phyloP scores from a whole-genome alignment of 106 monocot species.

The Dendrobium chrysotoxum region DNA sequence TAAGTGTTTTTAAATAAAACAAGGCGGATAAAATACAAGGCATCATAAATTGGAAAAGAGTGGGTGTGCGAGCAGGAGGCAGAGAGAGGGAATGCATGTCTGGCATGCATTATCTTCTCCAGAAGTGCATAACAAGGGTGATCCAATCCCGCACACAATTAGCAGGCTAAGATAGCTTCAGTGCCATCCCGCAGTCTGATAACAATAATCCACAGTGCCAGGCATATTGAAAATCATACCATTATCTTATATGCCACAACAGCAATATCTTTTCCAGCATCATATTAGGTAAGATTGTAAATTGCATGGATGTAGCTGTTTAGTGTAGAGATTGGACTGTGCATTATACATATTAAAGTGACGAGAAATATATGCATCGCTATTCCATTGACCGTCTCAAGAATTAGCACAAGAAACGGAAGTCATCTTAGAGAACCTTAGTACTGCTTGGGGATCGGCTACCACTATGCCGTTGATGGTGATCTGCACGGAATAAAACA shows the following conservation, averaged over 20 bases:
- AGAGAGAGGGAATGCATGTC: neutral
- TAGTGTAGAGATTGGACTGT: neutral
- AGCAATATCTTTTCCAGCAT: neutral
- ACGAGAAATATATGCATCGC: neutral
- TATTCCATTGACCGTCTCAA: neutral
- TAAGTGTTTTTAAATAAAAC: neutral
- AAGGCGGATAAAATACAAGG: neutral
- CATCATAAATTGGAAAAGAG: neutral
- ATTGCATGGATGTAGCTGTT: neutral
- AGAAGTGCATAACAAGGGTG: neutral
- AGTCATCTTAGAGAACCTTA: constrained; percentile 26
- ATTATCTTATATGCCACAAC: neutral
- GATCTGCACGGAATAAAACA: constrained; percentile 32
- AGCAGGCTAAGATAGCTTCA: neutral
- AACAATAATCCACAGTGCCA: no score
- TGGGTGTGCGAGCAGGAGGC: neutral
- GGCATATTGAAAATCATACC: no score
- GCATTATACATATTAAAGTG: neutral
- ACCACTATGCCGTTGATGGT: constrained; percentile 45
- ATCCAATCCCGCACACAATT: neutral
- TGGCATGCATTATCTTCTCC: neutral
- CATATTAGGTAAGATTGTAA: neutral
- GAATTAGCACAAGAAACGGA: neutral
- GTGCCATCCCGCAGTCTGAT: neutral
- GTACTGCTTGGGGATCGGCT: constrained; percentile 35